These are phyloP conservation scores for Coemansia sp. DNA, from an alignment of 192 early-diverging fungal species.

Conservation along the genomic window DNA sequence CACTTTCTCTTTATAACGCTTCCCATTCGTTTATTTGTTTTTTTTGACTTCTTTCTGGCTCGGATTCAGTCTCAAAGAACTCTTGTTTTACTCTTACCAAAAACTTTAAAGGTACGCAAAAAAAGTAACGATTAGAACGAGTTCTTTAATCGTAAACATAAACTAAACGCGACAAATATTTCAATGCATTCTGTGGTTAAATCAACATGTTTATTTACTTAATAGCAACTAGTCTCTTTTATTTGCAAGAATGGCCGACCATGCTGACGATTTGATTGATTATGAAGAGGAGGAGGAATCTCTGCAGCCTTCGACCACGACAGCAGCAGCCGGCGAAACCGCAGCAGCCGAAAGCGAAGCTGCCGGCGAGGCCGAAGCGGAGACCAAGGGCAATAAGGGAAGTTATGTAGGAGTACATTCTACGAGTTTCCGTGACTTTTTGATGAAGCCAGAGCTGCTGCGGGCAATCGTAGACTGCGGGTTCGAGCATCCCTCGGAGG, in stretches of 20 bases:
- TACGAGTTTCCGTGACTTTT: slow-evolving; percentile 96
- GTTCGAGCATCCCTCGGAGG: slow-evolving; percentile 99
- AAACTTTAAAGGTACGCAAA: too few relatives aligned
- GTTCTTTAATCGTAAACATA: too few relatives aligned
- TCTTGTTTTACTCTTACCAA: too few relatives aligned
- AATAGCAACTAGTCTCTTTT: too few relatives aligned
- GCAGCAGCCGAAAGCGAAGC: slow-evolving; percentile 33
- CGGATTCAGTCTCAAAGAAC: too few relatives aligned
- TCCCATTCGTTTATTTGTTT: too few relatives aligned
- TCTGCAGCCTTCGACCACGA: slow-evolving; percentile 54
- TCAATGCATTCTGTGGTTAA: too few relatives aligned
- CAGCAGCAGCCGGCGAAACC: slow-evolving; percentile 44
- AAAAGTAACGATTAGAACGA: too few relatives aligned
- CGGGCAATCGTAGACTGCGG: slow-evolving; percentile 97
- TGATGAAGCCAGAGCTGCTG: slow-evolving; percentile 93
- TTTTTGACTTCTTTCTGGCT: too few relatives aligned
- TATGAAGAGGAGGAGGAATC: slow-evolving; percentile 90
- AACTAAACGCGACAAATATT: too few relatives aligned
- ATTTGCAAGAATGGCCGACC: slow-evolving; percentile 63
- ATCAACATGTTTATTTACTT: too few relatives aligned
- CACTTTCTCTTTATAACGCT: too few relatives aligned
- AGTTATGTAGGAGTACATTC: slow-evolving; percentile 98
- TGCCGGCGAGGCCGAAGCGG: slow-evolving; percentile 41
- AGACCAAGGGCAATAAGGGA: slow-evolving; percentile 89
- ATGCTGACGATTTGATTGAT: slow-evolving; percentile 90